Conservation (phyloP, 371 early-diverging fungal species). For the Circinella minor region DNA sequence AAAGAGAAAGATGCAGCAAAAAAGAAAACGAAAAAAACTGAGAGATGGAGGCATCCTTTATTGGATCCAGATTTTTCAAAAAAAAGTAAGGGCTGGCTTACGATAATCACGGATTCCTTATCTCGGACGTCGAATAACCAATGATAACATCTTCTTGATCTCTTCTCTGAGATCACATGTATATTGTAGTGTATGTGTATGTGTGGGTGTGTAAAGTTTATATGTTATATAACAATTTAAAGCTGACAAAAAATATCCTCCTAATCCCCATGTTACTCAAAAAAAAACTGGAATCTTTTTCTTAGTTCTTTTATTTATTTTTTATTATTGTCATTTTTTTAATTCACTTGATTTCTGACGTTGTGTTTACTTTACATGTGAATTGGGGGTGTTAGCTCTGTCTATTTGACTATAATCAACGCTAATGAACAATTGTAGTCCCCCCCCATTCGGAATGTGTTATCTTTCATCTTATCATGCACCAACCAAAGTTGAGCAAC, state of each 20-base stretch:
- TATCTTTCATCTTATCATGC: conserved; percentile 12
- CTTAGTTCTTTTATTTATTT: not conserved
- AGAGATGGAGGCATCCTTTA: conserved; percentile 1
- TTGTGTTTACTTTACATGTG: not conserved
- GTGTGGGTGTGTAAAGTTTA: not conserved
- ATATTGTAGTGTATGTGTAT: not conserved
- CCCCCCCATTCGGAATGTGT: conserved; percentile 8
- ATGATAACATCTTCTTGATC: conserved; percentile 11
- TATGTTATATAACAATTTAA: not conserved
- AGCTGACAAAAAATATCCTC: not conserved
- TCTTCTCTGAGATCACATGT: conserved; percentile 7
- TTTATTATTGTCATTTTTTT: no score
- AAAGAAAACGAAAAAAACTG: not conserved
- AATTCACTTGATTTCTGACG: not conserved
- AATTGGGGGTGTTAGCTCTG: not conserved
- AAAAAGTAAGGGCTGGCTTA: not conserved
- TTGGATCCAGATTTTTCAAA: not conserved
- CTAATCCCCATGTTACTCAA: no score
- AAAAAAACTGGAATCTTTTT: not conserved
- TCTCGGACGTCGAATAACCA: conserved; percentile 10
- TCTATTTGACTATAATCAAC: not conserved
- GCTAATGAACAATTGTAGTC: not conserved
- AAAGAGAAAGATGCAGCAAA: conserved; percentile 6
- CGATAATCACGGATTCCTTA: conserved; percentile 6
- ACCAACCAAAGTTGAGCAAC: conserved; percentile 9